phyloP scores from a whole-genome alignment of 306 rosid species.

The Chamaecrista fasciculata region DNA sequence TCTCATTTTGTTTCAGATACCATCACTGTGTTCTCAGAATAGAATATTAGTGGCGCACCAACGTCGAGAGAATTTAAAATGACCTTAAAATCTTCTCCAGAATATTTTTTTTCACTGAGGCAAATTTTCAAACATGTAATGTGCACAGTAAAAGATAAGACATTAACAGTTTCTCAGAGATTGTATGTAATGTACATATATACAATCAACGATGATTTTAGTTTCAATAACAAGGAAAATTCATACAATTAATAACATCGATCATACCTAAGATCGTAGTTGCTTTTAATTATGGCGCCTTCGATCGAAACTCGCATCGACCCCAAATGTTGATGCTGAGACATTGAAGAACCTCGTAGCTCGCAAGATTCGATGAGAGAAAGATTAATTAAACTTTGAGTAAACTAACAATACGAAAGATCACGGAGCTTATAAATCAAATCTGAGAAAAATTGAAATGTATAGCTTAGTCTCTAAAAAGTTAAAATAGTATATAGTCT shows the following conservation, averaged over 20 bases:
- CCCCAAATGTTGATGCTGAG: not conserved
- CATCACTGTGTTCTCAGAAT: not conserved
- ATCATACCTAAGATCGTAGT: constrained; percentile 4
- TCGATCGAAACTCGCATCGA: not conserved
- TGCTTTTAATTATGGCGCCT: not conserved
- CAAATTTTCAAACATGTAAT: not conserved
- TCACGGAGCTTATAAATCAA: no score
- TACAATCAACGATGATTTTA: not conserved
- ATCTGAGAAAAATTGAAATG: no score
- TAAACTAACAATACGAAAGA: no score
- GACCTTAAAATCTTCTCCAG: not conserved
- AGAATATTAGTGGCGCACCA: constrained; percentile 40
- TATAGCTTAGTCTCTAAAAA: no score
- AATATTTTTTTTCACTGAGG: not conserved
- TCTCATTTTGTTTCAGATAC: not conserved
- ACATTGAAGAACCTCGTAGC: not conserved
- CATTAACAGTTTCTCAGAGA: not conserved
- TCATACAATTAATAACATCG: no score
- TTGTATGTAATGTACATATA: not conserved
- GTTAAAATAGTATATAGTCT: no score
- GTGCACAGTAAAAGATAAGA: not conserved
- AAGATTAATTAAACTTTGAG: no score
- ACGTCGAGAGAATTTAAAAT: not conserved
- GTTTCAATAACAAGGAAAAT: not conserved
- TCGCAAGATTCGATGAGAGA: no score